phyloP scores from a whole-genome alignment of 2,329 filamentous ascomycete species.

The Tolypocladium cylindrosporum region DNA sequence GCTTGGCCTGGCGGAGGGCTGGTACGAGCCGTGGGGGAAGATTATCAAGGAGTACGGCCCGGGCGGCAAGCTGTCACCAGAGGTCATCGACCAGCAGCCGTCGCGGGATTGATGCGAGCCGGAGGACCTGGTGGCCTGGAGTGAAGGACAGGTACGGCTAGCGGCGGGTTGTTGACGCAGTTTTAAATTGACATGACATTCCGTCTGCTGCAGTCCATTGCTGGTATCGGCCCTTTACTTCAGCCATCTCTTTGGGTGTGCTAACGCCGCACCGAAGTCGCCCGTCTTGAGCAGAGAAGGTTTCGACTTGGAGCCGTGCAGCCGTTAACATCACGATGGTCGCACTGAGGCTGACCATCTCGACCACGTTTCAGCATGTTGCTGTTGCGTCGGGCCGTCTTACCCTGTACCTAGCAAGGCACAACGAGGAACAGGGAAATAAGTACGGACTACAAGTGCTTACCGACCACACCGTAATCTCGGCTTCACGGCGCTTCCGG shows the following conservation, averaged over 20 bases:
- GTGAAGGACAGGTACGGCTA: not conserved
- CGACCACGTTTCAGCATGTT: not conserved
- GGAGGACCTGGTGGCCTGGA: not conserved
- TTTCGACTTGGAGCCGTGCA: not conserved
- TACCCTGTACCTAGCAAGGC: too few relatives aligned
- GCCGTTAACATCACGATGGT: not conserved
- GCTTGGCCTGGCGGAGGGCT: not conserved
- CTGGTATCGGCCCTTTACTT: too few relatives aligned
- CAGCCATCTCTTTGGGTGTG: too few relatives aligned
- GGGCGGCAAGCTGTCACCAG: not conserved
- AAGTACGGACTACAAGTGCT: too few relatives aligned
- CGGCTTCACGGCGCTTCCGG: too few relatives aligned
- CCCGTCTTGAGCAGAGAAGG: too few relatives aligned
- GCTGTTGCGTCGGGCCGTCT: not conserved
- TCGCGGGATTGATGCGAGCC: not conserved
- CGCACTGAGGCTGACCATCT: not conserved
- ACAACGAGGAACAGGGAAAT: too few relatives aligned
- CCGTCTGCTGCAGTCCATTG: too few relatives aligned
- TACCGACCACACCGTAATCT: too few relatives aligned
- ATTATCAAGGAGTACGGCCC: conserved; percentile 2
- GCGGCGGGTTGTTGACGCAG: not conserved
- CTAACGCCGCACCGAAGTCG: too few relatives aligned
- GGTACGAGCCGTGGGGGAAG: not conserved
- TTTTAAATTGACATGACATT: too few relatives aligned
- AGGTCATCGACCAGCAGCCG: not conserved